phyloP scores from a whole-genome alignment of 2,329 filamentous ascomycete species.

The Thelonectria discophora region DNA sequence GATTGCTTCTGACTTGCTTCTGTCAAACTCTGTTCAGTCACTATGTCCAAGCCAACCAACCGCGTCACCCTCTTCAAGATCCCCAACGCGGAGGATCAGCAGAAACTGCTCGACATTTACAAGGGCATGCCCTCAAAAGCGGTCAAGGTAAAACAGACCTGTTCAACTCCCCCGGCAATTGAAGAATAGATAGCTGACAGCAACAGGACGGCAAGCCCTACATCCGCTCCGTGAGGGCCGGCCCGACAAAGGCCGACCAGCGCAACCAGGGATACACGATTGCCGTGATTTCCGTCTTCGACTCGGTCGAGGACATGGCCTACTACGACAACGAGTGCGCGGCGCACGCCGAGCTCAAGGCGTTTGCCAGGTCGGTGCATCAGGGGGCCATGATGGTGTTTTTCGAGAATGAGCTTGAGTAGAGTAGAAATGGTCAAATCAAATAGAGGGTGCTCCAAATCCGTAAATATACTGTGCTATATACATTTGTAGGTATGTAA shows the following conservation, averaged over 20 bases:
- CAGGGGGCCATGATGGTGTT: constrained; percentile 61
- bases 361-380: constrained; percentile 44
- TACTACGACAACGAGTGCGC: constrained; percentile 64
- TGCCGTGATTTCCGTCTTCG: constrained; percentile 64
- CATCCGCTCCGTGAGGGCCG: constrained; percentile 61
- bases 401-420: constrained; percentile 48
- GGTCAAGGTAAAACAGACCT: constrained; percentile 41
- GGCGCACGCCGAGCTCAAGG: constrained; percentile 45
- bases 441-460: not conserved
- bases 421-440: constrained; percentile 13
- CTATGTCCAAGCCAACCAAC: constrained; percentile 28
- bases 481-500: too few species aligned
- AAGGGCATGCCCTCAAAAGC: constrained; percentile 44
- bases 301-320: constrained; percentile 65
- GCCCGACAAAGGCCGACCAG: constrained; percentile 59
- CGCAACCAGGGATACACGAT: constrained; percentile 68
- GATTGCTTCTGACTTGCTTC: constrained; percentile 2
- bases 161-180: too few species aligned
- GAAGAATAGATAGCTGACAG: fast-evolving
- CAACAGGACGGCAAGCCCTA: constrained; percentile 68
- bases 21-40: constrained; percentile 1
- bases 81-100: constrained; percentile 43
- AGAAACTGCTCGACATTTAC: constrained; percentile 45
- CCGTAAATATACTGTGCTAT: too few species aligned
- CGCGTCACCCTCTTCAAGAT: constrained; percentile 52